Evolutionary conservation across 2,329 filamentous ascomycete genomes (phyloP), one percentile per base, ranked within the genome.

Genomic region (Nothomitra cinnamomea): DNA sequence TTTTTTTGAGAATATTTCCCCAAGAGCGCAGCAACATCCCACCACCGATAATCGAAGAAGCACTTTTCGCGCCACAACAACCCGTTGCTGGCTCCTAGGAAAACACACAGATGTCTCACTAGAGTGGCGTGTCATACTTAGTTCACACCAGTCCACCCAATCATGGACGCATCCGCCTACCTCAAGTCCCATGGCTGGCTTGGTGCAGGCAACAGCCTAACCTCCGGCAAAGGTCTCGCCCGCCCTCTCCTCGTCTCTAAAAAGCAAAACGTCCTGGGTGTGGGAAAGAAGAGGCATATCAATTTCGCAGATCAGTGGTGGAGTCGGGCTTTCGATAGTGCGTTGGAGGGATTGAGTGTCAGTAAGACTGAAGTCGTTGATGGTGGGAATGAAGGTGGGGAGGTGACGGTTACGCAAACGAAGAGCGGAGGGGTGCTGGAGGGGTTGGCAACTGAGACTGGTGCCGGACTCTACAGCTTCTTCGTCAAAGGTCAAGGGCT

Each of bases 281-380:
- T 96, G 3, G 90, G 90, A 53, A 81, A 85, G 64, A 87, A 86
- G 66, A 78, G 78, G 59, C 76, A 76, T 54, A 72, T 32, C 28
- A 10, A 32, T 32, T 32, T 32, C 28, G 28, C 28, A 10, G 28
- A 32, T 64, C 88, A 95, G 66, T 98, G 92, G 92, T 98, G 92
- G 92, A 75, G 95, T 68, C 83, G 87, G 55, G 92, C 92, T 10
- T 95, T 95, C 60, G 90, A 96, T 67, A 82, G 88, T 65, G 88
- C 89, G 54, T 71, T 95, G 58, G 85, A 92, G 66, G 85, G 83
- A 2, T 75, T 95, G 53, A 83, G 85, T 63, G 80, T 77, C 25
- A 24, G 28, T 10, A 65, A 78, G 57, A 70, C 68, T 32, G 70
- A 72, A 55, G 71, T 76, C 56, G 17, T 57, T 61, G 71, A 74